Base-by-base conservation (phyloP, 306 rosid species). In the Castanospermum australe region DNA sequence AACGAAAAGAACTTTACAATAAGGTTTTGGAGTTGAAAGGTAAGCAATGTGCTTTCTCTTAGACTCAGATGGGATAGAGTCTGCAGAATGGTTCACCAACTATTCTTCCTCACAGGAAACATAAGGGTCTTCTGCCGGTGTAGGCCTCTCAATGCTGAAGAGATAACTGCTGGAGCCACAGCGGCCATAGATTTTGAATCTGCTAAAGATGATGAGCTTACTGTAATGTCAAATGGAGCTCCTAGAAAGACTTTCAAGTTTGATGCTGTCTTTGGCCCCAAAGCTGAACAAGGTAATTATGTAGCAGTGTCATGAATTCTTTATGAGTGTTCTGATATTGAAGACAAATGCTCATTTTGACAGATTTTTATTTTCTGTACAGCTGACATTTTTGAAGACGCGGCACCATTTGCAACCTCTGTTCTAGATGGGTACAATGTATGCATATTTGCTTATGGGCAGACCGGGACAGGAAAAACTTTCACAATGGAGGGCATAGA, bases 61-160 rank as follows among this genome's bases (percentile, higher is more conserved):
- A 81, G 64, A 76, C 50, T 61, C 20, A 47, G 38, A 20, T 66
- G 13, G 12, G 77, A 41, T 36, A 41, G 35, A 61, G 67, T 12
- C 76, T 56, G 14, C 64, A 57, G 24, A 60, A 51, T 62, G 20
- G 8, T 55, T 83, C 64, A 41, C 82, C 64, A 68, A 39, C 36
- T 78, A 60, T 79, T 63, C 73, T 73, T 45, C 45, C 32, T 56
- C 70, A 83, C 84, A 94, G 98, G 99, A 87, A 95, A 95, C 88
- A 95, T 95, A 75, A 85, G 99, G 84, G 99, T 92, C 85, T 95
- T 90, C 71, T 95, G 99, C 82, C 85, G 99, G 77, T 95, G 98
- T 83, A 92, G 98, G 86, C 99, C 99, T 57, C 89, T 90, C 28
- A 91, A 95, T 77, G 72, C 81, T 0, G 90, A 91, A 52, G 99